Evolutionary conservation across 1,284 basidiomycete genomes (phyloP), one percentile per base, ranked within the genome.

Genomic region (Apiotrichum porosum): DNA sequence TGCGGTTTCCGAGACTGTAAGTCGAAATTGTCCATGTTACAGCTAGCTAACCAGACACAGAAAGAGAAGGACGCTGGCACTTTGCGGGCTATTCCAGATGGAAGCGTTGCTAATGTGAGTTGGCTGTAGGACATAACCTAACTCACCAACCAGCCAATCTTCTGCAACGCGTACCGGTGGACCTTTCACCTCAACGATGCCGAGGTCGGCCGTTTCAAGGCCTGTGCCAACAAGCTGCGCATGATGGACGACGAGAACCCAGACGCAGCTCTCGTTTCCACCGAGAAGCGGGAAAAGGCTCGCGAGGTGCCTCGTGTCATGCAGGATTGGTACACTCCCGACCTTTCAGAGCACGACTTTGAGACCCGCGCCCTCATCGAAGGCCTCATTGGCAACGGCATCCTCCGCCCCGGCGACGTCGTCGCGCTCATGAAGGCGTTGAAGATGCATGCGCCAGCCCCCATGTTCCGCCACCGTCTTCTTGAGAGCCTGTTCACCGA

Each of bases 381-480:
- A 49, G 73, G 71, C 0, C 49, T 74, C 14, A 57, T 74, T n/a
- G 66, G 61, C 1, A 61, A 66, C 40, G 66, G 64, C 0, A 68
- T 71, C 36, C 44, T 74, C 6, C 46, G 57, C 9, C 65, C 66
- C 1, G 60, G 44, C 0, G 66, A 71, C 38, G 53, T 60, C 9
- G 33, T 34, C 2, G 37, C 40, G 2, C 48, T 71, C 3, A 31
- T 62, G 1, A 17, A 35, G 0, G 58, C 60, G 2, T 47, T 72
- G 30, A 46, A 58, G 28, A 30, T 46, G 18, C 14, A 49, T 13
- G 60, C 63, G 1, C 42, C 48, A 0, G 45, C 58, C 0, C 23
- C 44, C 0, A 42, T 50, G 1, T 63, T 68, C 40, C 54, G 64
- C 26, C 61, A 70, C 39, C 51, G 63, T 26, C 55, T 74, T 1